These are phyloP conservation scores for Leishmania major DNA, from an alignment of 208 protist species.

Conservation along the genomic window DNA sequence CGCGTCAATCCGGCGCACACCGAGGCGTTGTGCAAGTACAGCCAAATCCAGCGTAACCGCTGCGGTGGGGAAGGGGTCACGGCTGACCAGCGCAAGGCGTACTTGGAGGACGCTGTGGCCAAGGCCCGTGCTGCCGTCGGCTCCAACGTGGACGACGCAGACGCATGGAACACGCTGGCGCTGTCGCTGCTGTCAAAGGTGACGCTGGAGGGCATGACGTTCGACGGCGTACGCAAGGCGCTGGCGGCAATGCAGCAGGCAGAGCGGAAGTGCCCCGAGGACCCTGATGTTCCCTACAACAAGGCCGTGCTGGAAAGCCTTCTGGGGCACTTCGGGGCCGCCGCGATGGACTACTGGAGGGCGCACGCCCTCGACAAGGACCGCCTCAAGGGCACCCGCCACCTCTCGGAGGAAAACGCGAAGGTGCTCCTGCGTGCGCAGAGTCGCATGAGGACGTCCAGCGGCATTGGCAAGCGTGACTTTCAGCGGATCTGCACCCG, in stretches of 20 bases:
- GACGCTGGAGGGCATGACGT: slow-evolving; percentile 52
- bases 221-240: slow-evolving; percentile 46
- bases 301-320: slow-evolving; percentile 76
- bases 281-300: slow-evolving; percentile 86
- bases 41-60: slow-evolving; percentile 78
- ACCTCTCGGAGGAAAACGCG: slow-evolving; percentile 52
- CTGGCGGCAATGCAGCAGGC: slow-evolving; percentile 72
- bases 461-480: slow-evolving; percentile 52
- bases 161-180: slow-evolving; percentile 74
- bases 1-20: slow-evolving; percentile 42
- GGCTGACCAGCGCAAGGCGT: slow-evolving; percentile 40
- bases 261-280: slow-evolving; percentile 30
- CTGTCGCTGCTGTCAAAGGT: slow-evolving; percentile 72
- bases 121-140: slow-evolving; percentile 66
- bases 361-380: slow-evolving; percentile 60
- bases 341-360: slow-evolving; percentile 50
- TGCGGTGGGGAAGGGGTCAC: slow-evolving; percentile 56
- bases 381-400: slow-evolving; percentile 53
- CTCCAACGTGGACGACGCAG: slow-evolving; percentile 45
- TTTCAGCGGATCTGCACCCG: slow-evolving; percentile 55
- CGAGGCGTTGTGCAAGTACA: slow-evolving; percentile 81
- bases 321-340: slow-evolving; percentile 67
- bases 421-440: slow-evolving; percentile 42
- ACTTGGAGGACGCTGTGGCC: slow-evolving; percentile 56
- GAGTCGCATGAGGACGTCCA: slow-evolving; percentile 50